Percentiles rank a stretch among this genome's conserved stretches.
Conservation (phyloP, 1,284 basidiomycete genomes). For the Xerocomus amazonicus region DNA sequence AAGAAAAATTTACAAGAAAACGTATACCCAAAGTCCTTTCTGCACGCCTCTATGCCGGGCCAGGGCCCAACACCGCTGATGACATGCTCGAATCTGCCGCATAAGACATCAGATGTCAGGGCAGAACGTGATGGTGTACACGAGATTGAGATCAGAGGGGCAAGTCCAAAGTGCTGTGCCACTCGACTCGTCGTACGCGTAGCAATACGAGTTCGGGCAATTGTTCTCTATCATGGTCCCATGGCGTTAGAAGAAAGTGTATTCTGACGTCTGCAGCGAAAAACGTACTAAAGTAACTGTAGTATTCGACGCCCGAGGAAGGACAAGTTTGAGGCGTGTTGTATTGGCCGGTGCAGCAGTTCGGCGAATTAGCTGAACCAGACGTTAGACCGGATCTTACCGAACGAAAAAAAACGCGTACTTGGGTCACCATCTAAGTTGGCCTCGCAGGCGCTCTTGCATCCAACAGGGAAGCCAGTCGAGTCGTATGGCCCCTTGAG, state of each 20-base stretch:
- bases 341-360: slow-evolving; percentile 38
- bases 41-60: too few species aligned
- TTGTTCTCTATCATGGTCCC: slow-evolving; percentile 28
- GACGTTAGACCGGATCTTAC: slow-evolving; percentile 1
- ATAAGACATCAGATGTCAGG: slow-evolving; percentile 30
- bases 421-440: slow-evolving; percentile 39
- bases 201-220: slow-evolving; percentile 44
- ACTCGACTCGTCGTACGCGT: slow-evolving; percentile 44
- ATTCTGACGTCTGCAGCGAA: not conserved
- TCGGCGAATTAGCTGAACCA: slow-evolving; percentile 31
- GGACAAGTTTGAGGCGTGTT: slow-evolving; percentile 42
- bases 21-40: too few species aligned
- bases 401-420: slow-evolving; percentile 15
- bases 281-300: slow-evolving; percentile 44
- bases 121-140: slow-evolving; percentile 44
- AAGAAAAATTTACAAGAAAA: too few species aligned
- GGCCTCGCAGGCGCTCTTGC: slow-evolving; percentile 49
- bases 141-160: slow-evolving; percentile 17
- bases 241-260: slow-evolving; percentile 1
- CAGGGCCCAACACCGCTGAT: too few species aligned
- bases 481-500: slow-evolving; percentile 43
- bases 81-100: too few species aligned
- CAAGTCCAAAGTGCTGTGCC: slow-evolving; percentile 43
- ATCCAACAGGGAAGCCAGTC: slow-evolving; percentile 43
- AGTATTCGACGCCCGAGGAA: slow-evolving; percentile 41